These are phyloP conservation scores for Puccinia hordei DNA, from an alignment of 1,284 basidiomycete genomes.

Conservation along the genomic window DNA sequence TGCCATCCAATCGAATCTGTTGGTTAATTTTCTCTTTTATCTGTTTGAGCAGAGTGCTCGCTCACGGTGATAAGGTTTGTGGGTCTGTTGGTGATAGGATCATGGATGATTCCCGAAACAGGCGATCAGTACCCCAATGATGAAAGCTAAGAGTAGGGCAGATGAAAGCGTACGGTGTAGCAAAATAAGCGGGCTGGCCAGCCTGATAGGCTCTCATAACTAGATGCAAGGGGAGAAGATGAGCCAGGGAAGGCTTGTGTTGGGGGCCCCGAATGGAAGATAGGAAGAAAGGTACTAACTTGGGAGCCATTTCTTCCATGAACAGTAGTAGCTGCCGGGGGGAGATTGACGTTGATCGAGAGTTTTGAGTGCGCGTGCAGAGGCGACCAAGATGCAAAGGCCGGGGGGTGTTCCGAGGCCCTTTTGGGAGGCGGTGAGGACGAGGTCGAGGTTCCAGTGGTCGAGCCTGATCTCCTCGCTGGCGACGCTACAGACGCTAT, in stretches of 20 bases:
- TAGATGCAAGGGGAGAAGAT: not conserved
- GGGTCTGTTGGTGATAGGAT: slow-evolving; percentile 15
- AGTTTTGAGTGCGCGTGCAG: slow-evolving; percentile 75
- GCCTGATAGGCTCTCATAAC: slow-evolving; percentile 87
- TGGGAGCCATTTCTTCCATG: slow-evolving; percentile 71
- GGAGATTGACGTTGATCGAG: slow-evolving; percentile 72
- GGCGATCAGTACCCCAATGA: not conserved
- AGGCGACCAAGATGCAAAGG: slow-evolving; percentile 80
- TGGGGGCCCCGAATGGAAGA: slow-evolving; percentile 20
- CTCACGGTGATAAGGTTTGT: slow-evolving; percentile 57
- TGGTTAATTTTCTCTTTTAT: not conserved
- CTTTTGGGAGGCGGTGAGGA: slow-evolving; percentile 89
- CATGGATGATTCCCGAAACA: not conserved
- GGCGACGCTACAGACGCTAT: slow-evolving; percentile 93
- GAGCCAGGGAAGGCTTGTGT: not conserved
- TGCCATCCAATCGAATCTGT: slow-evolving; percentile 63
- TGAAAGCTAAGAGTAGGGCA: not conserved
- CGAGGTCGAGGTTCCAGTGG: slow-evolving; percentile 87
- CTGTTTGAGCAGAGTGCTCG: slow-evolving; percentile 4
- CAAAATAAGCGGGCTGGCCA: slow-evolving; percentile 78
- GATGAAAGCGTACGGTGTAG: slow-evolving; percentile 65
- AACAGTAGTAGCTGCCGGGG: slow-evolving; percentile 79
- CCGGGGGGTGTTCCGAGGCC: slow-evolving; percentile 94
- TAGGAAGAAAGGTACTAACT: slow-evolving; percentile 52
- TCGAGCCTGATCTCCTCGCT: slow-evolving; percentile 93